These are phyloP conservation scores for Plasmodium berghei DNA, from an alignment of 169 alveolate species.

Conservation along the genomic window DNA sequence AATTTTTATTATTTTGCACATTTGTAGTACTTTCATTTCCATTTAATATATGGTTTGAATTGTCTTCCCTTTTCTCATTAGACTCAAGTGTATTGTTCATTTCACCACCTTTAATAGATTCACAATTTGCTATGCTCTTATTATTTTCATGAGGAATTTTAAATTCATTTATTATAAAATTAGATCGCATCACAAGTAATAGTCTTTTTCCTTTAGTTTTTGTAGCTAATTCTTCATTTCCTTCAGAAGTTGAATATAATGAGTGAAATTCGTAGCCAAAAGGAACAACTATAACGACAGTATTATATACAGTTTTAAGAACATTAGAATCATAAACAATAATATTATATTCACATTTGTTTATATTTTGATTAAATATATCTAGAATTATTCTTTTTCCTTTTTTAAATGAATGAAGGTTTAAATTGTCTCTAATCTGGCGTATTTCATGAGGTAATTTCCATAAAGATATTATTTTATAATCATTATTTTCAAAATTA, in stretches of 20 bases:
- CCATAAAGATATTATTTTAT: conserved; percentile 40
- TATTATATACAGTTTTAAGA: conserved; percentile 15
- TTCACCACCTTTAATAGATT: neutral
- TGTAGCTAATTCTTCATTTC: conserved; percentile 62
- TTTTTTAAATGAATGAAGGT: conserved; percentile 52
- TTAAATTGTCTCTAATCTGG: conserved; percentile 23
- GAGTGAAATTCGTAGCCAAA: conserved; percentile 73
- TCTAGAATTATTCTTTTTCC: conserved; percentile 64
- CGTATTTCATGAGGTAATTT: conserved; percentile 59
- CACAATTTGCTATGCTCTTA: neutral
- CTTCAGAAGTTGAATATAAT: conserved; percentile 56
- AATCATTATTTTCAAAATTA: conserved; percentile 6
- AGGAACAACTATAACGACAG: conserved; percentile 69
- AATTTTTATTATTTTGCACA: neutral
- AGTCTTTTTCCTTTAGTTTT: conserved; percentile 39
- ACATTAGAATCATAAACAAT: conserved; percentile 52
- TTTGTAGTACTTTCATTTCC: neutral
- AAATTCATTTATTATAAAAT: neutral
- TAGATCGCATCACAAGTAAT: conserved; percentile 60
- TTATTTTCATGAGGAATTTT: neutral
- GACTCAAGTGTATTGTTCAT: neutral
- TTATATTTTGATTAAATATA: conserved; percentile 26
- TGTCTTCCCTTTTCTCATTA: conserved; percentile 2
- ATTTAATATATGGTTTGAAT: neutral
- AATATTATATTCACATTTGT: conserved; percentile 52